Percentiles rank a stretch among this genome's conserved stretches.
These are phyloP conservation scores for Trichoderma simmonsii DNA, from an alignment of 2,329 filamentous ascomycete species.

Conservation along the genomic window DNA sequence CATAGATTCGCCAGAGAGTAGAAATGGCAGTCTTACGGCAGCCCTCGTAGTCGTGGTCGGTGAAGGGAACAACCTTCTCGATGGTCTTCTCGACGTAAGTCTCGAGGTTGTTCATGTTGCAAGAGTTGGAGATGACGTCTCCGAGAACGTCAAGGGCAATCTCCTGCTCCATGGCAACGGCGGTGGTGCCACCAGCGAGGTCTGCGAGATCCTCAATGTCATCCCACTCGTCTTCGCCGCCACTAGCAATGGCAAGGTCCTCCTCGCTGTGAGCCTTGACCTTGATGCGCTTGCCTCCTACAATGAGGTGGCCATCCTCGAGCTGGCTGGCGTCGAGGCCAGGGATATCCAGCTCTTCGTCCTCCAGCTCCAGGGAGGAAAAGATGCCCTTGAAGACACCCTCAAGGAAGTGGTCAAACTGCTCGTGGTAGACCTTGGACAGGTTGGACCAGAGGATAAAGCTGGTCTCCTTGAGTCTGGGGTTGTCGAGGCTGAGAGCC, in stretches of 20 bases:
- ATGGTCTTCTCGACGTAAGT: conserved; percentile 88
- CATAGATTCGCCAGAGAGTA: conserved; percentile 90
- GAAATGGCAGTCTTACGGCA: conserved; percentile 88
- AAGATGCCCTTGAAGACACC: conserved; percentile 79
- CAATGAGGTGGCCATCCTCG: conserved; percentile 70
- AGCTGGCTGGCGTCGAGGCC: conserved; percentile 56
- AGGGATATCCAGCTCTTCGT: conserved; percentile 81
- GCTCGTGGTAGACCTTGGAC: conserved; percentile 86
- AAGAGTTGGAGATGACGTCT: conserved; percentile 85
- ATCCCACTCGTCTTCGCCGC: conserved; percentile 53
- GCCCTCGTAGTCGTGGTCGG: conserved; percentile 88
- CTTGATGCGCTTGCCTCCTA: conserved; percentile 83
- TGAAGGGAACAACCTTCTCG: conserved; percentile 73
- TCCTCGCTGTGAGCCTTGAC: conserved; percentile 59
- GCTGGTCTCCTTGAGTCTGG: conserved; percentile 88
- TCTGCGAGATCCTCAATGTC: conserved; percentile 76
- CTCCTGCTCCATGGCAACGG: conserved; percentile 92
- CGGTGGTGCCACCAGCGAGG: conserved; percentile 74
- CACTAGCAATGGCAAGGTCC: conserved; percentile 53
- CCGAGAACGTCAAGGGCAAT: conserved; percentile 93
- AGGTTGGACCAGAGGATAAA: conserved; percentile 96
- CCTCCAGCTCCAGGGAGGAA: conserved; percentile 79
- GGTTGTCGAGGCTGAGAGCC: conserved; percentile 82
- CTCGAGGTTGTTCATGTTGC: conserved; percentile 66
- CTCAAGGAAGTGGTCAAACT: conserved; percentile 74